Conservation (phyloP, 352 stramenopile genomes). For the Peronospora destructor region DNA sequence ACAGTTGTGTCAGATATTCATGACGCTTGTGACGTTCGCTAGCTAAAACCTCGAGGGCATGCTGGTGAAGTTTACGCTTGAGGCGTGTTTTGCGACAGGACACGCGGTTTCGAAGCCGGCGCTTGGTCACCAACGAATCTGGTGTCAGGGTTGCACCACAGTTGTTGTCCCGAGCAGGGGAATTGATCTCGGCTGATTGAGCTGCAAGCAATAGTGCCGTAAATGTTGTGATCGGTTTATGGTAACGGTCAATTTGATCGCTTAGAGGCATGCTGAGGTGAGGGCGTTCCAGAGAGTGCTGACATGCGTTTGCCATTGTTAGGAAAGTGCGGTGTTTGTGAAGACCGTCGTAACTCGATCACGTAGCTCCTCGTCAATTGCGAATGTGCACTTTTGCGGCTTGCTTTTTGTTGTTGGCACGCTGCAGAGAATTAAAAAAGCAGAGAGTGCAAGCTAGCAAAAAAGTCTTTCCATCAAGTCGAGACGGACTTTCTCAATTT, state of each 20-base stretch:
- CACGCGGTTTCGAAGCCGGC: slow-evolving; percentile 35
- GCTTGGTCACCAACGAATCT: slow-evolving; percentile 13
- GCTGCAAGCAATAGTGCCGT: slow-evolving; percentile 23
- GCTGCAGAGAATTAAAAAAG: neutral
- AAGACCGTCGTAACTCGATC: slow-evolving; percentile 14
- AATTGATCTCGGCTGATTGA: slow-evolving; percentile 10
- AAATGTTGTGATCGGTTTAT: slow-evolving; percentile 17
- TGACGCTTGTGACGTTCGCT: slow-evolving; percentile 27
- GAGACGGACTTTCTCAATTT: slow-evolving; percentile 20
- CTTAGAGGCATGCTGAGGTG: slow-evolving; percentile 5
- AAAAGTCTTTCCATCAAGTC: slow-evolving; percentile 12
- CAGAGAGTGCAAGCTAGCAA: neutral
- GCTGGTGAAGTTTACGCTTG: slow-evolving; percentile 38
- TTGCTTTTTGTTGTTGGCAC: slow-evolving; percentile 1
- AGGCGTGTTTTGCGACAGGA: slow-evolving; percentile 45
- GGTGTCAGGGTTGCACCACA: neutral
- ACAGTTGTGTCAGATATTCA: slow-evolving; percentile 29
- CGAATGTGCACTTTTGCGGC: slow-evolving; percentile 5
- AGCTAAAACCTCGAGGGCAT: slow-evolving; percentile 20
- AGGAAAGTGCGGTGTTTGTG: neutral
- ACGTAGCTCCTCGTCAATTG: slow-evolving; percentile 2
- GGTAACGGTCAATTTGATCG: slow-evolving; percentile 2
- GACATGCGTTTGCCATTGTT: slow-evolving; percentile 8
- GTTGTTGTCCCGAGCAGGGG: neutral
- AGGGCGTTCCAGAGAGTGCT: slow-evolving; percentile 9